Conservation (phyloP, 768 basidiomycete species). For the Boletales sp. region DNA sequence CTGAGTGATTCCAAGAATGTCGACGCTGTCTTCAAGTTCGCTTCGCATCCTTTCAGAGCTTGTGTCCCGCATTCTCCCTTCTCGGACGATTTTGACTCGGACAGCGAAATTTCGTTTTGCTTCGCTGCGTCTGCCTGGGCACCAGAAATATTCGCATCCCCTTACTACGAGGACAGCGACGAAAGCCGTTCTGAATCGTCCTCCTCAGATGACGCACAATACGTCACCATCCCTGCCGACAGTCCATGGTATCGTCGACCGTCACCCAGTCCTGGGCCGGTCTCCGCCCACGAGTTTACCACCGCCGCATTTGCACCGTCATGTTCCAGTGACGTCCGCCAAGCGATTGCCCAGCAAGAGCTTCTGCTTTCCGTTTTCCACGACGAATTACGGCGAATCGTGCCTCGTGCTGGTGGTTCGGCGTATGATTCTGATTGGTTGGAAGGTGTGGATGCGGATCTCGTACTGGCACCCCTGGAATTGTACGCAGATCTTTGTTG, state of each 20-base stretch:
- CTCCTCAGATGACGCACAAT: conserved; percentile 32
- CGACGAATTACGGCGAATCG: conserved; percentile 23
- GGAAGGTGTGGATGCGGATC: conserved; percentile 25
- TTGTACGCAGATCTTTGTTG: conserved; percentile 30
- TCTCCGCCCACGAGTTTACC: conserved; percentile 16
- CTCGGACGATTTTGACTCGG: conserved; percentile 21
- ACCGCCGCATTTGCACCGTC: conserved; percentile 20
- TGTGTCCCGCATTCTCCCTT: conserved; percentile 16
- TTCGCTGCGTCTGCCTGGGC: conserved; percentile 19
- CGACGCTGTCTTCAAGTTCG: conserved; percentile 10
- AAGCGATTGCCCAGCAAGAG: conserved; percentile 31
- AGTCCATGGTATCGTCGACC: conserved; percentile 38
- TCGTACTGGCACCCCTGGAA: conserved; percentile 26
- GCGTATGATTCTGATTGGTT: conserved; percentile 26
- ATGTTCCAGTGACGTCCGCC: conserved; percentile 32
- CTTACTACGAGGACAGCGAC: conserved; percentile 20
- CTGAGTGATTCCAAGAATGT: not conserved
- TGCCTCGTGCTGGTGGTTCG: conserved; percentile 11
- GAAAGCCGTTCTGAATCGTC: conserved; percentile 17
- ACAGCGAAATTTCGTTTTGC: conserved; percentile 14
- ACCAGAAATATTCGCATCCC: conserved; percentile 10
- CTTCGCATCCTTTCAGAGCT: conserved; percentile 16
- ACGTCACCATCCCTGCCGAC: conserved; percentile 36
- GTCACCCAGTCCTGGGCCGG: conserved; percentile 25
- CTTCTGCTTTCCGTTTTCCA: conserved; percentile 32